A percentile compares a stretch with the other conserved stretches of the same genome.
These are phyloP conservation scores for Boletus bicolor DNA, from an alignment of 768 basidiomycete genomes.

Conservation along the genomic window DNA sequence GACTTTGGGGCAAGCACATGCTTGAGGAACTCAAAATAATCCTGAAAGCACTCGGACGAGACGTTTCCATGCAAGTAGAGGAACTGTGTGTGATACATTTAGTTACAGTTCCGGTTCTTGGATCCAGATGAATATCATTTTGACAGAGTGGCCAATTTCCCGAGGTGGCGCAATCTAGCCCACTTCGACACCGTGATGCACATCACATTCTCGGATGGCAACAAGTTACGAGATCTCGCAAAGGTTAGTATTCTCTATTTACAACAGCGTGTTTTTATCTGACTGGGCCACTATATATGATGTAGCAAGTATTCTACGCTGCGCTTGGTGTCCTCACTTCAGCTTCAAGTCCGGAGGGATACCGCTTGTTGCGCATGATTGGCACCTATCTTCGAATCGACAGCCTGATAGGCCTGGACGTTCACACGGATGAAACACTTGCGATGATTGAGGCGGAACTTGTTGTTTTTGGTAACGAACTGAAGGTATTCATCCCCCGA, in stretches of 20 bases:
- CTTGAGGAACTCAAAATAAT: not conserved
- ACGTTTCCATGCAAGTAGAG: too few relatives aligned
- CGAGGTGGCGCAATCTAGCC: not conserved
- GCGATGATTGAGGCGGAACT: too few relatives aligned
- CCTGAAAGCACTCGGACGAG: not conserved
- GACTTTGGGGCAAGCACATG: not conserved
- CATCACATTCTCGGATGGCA: not conserved
- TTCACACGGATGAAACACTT: constrained; percentile 25
- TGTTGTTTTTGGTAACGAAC: not conserved
- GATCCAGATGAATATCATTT: too few relatives aligned
- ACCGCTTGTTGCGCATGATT: constrained; percentile 27
- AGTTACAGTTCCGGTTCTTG: too few relatives aligned
- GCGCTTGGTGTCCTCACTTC: not conserved
- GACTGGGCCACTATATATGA: too few relatives aligned
- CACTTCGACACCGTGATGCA: constrained; percentile 1
- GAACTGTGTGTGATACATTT: too few relatives aligned
- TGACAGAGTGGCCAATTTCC: not conserved
- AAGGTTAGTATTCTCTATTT: not conserved
- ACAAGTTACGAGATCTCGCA: not conserved
- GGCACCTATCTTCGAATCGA: constrained; percentile 32
- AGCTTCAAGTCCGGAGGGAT: constrained; percentile 14
- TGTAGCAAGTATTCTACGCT: not conserved
- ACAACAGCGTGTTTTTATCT: too few relatives aligned
- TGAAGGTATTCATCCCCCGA: too few relatives aligned
- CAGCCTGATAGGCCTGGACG: constrained; percentile 25